Evolutionary conservation across 2,329 filamentous ascomycete genomes (phyloP).

Genomic region (Thermothelomyces thermophilus): DNA sequence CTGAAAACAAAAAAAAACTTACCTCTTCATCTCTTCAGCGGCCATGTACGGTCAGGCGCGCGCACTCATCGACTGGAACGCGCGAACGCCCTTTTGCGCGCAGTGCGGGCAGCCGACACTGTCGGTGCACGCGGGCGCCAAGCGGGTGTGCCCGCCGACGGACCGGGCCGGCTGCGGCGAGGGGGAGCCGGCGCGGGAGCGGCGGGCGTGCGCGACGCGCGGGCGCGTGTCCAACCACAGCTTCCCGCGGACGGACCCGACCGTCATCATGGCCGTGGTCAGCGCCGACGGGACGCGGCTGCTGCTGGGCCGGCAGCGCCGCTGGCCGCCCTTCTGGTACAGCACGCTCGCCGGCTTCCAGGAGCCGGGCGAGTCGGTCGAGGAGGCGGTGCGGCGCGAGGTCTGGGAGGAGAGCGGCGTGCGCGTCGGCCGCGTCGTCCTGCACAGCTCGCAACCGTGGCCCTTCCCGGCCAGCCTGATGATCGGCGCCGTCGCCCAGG

Average conservation of each 20-base stretch:
- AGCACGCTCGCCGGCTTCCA: constrained; percentile 82
- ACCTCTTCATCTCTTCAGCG: too few relatives aligned
- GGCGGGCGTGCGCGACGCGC: constrained; percentile 71
- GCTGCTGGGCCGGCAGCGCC: constrained; percentile 76
- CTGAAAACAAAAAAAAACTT: too few relatives aligned
- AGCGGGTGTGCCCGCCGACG: constrained; percentile 68
- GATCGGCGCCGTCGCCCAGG: constrained; percentile 84
- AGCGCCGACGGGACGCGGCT: constrained; percentile 70
- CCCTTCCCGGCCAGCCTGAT: constrained; percentile 79
- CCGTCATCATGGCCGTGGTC: constrained; percentile 90
- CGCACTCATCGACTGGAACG: constrained; percentile 89
- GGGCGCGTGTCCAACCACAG: constrained; percentile 82
- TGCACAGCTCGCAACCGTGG: constrained; percentile 83
- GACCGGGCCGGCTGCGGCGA: constrained; percentile 47
- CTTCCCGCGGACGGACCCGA: constrained; percentile 89
- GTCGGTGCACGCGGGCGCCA: constrained; percentile 71
- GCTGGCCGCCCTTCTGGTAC: constrained; percentile 82
- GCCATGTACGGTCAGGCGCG: constrained; percentile 87
- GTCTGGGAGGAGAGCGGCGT: constrained; percentile 85
- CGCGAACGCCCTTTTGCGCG: constrained; percentile 83
- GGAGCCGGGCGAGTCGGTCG: constrained; percentile 77
- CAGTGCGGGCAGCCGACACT: constrained; percentile 80
- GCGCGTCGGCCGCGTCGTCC: constrained; percentile 65
- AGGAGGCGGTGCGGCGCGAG: constrained; percentile 76
- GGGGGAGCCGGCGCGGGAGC: constrained; percentile 40